Conservation (phyloP, 495 filamentous ascomycete genomes). For the Daldinia concentrica region DNA sequence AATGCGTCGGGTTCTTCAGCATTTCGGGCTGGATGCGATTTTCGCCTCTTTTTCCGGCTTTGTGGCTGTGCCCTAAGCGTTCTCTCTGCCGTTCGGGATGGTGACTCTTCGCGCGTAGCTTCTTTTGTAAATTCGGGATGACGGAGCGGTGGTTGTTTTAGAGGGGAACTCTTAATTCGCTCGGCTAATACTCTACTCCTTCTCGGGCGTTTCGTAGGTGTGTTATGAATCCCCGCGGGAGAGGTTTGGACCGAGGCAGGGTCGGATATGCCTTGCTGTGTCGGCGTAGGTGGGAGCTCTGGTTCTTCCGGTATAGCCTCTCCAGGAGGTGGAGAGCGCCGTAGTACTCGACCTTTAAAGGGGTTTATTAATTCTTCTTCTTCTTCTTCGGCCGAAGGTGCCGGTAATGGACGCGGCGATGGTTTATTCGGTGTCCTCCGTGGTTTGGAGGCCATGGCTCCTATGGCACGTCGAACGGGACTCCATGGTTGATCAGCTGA, state of each 20-base stretch:
- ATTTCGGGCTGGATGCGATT: constrained; percentile 47
- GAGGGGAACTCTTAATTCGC: constrained; percentile 55
- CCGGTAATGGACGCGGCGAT: constrained; percentile 51
- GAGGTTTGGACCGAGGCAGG: constrained; percentile 59
- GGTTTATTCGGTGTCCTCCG: constrained; percentile 47
- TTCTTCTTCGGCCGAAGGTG: constrained; percentile 53
- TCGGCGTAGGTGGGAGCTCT: constrained; percentile 76
- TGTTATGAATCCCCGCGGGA: constrained; percentile 63
- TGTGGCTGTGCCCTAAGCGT: constrained; percentile 31
- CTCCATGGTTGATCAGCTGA: constrained; percentile 22
- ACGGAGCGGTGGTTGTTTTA: constrained; percentile 54
- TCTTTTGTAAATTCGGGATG: constrained; percentile 17
- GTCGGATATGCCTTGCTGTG: constrained; percentile 65
- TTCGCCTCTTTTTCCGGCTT: constrained; percentile 36
- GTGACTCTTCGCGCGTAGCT: constrained; percentile 14
- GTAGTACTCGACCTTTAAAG: constrained; percentile 49
- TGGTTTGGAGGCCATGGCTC: constrained; percentile 40
- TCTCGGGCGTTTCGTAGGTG: constrained; percentile 56
- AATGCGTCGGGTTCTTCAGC: constrained; percentile 50
- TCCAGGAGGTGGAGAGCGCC: constrained; percentile 50
- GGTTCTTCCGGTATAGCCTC: constrained; percentile 62
- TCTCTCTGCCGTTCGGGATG: constrained; percentile 14
- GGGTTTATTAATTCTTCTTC: constrained; percentile 55
- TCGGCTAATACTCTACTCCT: constrained; percentile 51
- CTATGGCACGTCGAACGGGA: constrained; percentile 30